phyloP scores from a whole-genome alignment of 2,329 filamentous ascomycete genomes.

The Ascosphaera pollenicola region DNA sequence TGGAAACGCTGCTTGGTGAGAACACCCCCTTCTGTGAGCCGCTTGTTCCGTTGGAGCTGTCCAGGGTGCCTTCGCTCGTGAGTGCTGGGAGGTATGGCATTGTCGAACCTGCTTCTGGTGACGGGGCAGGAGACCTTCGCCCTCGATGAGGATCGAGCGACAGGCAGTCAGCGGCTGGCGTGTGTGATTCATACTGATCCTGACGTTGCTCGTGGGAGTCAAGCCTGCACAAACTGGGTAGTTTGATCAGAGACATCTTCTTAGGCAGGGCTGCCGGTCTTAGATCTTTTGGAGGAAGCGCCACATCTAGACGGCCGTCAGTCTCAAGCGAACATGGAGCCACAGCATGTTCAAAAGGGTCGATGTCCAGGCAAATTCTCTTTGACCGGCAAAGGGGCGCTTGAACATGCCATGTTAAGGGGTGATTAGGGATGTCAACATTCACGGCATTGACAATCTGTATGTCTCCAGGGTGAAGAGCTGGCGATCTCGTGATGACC shows the following conservation, averaged over 20 bases:
- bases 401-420: background rate
- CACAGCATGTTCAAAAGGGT: background rate
- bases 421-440: constrained; percentile 11
- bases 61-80: background rate
- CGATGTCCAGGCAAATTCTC: background rate
- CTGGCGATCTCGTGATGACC: constrained; percentile 56
- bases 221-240: background rate
- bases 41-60: background rate
- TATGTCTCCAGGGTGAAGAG: constrained; percentile 62
- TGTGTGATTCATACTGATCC: background rate
- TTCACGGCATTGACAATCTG: constrained; percentile 39
- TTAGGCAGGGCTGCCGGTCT: background rate
- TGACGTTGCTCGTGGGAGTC: background rate
- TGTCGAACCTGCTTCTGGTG: background rate
- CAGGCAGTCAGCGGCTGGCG: background rate
- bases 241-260: background rate
- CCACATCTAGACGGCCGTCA: background rate
- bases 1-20: background rate
- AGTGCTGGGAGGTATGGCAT: background rate
- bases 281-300: background rate
- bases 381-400: background rate
- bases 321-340: background rate
- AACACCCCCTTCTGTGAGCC: background rate
- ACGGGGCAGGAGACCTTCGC: background rate
- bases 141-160: background rate